These are phyloP conservation scores for Umbelopsis sp. DNA, from an alignment of 192 early-diverging fungal genomes.

Conservation along the genomic window DNA sequence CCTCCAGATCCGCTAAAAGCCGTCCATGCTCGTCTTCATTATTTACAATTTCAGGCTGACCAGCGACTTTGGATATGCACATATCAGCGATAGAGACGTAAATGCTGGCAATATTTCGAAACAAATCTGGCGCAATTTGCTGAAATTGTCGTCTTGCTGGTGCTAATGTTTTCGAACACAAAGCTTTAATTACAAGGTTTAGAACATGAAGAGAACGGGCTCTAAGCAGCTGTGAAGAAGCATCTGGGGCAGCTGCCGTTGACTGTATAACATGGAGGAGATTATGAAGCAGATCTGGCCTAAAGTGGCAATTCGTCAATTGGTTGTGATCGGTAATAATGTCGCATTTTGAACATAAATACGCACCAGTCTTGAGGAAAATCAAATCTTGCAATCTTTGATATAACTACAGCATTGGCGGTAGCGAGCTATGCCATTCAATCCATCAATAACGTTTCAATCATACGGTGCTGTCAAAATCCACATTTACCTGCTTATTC, in stretches of 20 bases:
- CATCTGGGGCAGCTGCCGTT: conserved; percentile 33
- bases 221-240: conserved; percentile 55
- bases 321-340: not conserved
- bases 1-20: conserved; percentile 52
- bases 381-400: conserved; percentile 87
- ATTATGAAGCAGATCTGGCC: conserved; percentile 63
- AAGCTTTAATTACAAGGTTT: conserved; percentile 73
- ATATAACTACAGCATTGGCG: conserved; percentile 75
- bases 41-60: conserved; percentile 4
- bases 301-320: conserved; percentile 26
- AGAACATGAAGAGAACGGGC: conserved; percentile 74
- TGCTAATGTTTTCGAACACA: conserved; percentile 65
- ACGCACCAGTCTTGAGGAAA: conserved; percentile 86
- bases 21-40: conserved; percentile 35
- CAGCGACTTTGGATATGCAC: conserved; percentile 50
- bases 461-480: not conserved
- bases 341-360: conserved; percentile 25
- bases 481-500: conserved; percentile 55
- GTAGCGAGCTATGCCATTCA: conserved; percentile 55
- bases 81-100: conserved; percentile 63
- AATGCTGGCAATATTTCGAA: conserved; percentile 65
- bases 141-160: conserved; percentile 33
- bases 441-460: not conserved
- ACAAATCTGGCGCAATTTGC: conserved; percentile 72
- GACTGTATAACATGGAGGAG: conserved; percentile 62